Evolutionary conservation across 2,329 filamentous ascomycete genomes (phyloP), one percentile per base, ranked within the genome.

Genomic region (Apiospora arundinis): DNA sequence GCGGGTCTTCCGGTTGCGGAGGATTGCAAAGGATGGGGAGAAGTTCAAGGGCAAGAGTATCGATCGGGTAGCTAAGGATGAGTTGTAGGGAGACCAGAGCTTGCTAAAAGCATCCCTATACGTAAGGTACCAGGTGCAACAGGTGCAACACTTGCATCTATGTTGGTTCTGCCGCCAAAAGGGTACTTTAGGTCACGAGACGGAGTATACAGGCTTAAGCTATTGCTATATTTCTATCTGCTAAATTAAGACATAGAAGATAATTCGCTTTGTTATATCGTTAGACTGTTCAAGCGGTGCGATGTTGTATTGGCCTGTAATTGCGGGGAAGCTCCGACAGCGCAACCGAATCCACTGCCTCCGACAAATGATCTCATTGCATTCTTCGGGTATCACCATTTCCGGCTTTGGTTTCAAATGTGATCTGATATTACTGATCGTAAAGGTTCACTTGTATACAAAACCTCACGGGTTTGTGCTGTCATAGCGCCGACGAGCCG

Each of bases 11-110:
- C 72, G 74, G 4, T 48, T 75, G n/a, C 70, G 74, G 28, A 69
- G 74, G 18, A 74, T 75, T 3, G 70, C 69, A 4, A 71, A 72
- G 42, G 52, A 66, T 6, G 74, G 74, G 4, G 74, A 75, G n/a
- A 70, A 71, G 18, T 74, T 74, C 69, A 75, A 75, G 69, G 70
- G 71, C 1, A 75, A 75, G 69, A 74, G 74, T 28, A 73, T 72
- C 12, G 73, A 75, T 45, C 70, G 71, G 12, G 68, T 70, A n/a
- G 69, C 68, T 18, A 75, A 75, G 40, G 74, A 75, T n/a, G 74
- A 75, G 68, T 60, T 75, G 23, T 74, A 69, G 49, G 44, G 25
- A 14, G 18, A 9, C 49, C 49, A 9, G 25, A 21, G 49, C 14
- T 1, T 18, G 25, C 5, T 32, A 4, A 32, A 32, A 3, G 11